phyloP scores from a whole-genome alignment of 345 rosid genomes.

The Laguncularia racemosa region DNA sequence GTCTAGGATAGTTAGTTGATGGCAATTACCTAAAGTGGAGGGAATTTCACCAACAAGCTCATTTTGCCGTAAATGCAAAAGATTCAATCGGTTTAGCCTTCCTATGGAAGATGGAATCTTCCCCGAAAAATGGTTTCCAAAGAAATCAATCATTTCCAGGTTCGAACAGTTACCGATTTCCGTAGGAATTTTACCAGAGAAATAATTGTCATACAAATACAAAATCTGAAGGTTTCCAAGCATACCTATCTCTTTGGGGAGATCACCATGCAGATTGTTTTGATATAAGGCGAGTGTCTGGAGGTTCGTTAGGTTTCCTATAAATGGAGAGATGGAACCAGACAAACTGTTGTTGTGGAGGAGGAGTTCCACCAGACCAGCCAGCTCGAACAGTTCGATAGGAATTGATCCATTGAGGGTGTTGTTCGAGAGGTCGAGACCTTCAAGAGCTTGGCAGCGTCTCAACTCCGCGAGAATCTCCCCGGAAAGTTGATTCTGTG shows the following conservation, averaged over 20 bases:
- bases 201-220: constrained; percentile 65
- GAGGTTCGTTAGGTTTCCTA: constrained; percentile 62
- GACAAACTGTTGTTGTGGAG: constrained; percentile 85
- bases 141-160: constrained; percentile 67
- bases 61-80: constrained; percentile 85
- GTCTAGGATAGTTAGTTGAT: constrained; percentile 62
- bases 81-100: constrained; percentile 35
- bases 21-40: constrained; percentile 61
- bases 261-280: constrained; percentile 58
- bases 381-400: constrained; percentile 36
- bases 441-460: constrained; percentile 48
- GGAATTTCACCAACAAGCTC: constrained; percentile 64
- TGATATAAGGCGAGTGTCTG: constrained; percentile 64
- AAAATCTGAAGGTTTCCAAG: constrained; percentile 48
- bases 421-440: constrained; percentile 80
- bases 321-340: constrained; percentile 52
- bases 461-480: constrained; percentile 58
- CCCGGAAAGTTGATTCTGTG: constrained; percentile 56
- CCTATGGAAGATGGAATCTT: constrained; percentile 63
- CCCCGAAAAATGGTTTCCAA: constrained; percentile 69
- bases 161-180: constrained; percentile 86
- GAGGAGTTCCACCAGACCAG: constrained; percentile 50
- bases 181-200: constrained; percentile 59
- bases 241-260: constrained; percentile 60
- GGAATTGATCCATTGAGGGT: constrained; percentile 67